These are phyloP conservation scores for Parasarocladium wereldwijsianum DNA, from an alignment of 2,329 filamentous ascomycete genomes.

Conservation along the genomic window DNA sequence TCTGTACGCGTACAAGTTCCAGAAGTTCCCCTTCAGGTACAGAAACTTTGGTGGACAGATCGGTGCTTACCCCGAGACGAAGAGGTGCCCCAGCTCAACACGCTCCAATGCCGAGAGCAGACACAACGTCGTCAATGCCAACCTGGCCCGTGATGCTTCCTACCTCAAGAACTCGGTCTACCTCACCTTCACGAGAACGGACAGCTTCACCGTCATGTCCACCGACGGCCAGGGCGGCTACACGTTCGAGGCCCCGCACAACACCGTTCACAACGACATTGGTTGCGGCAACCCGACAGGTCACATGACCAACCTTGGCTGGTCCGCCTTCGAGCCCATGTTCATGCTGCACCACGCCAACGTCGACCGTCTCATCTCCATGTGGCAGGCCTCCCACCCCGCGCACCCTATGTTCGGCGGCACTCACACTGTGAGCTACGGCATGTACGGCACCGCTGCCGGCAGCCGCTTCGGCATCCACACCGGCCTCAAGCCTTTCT, in stretches of 20 bases:
- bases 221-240: constrained; percentile 18
- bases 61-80: constrained; percentile 13
- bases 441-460: constrained; percentile 24
- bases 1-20: constrained; percentile 35
- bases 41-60: constrained; percentile 22
- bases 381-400: constrained; percentile 30
- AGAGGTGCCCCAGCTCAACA: constrained; percentile 25
- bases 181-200: constrained; percentile 18
- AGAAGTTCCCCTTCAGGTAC: constrained; percentile 17
- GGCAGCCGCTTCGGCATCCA: constrained; percentile 24
- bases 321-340: constrained; percentile 29
- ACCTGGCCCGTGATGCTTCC: constrained; percentile 21
- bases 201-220: constrained; percentile 19
- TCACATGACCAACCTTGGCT: constrained; percentile 23
- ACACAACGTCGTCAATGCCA: constrained; percentile 21
- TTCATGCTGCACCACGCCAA: constrained; percentile 40
- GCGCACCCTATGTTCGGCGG: constrained; percentile 17
- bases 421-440: constrained; percentile 16
- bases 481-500: constrained; percentile 36
- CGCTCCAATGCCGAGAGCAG: constrained; percentile 17
- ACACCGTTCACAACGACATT: constrained; percentile 23
- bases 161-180: constrained; percentile 10
- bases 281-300: constrained; percentile 22
- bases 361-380: constrained; percentile 48
- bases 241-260: constrained; percentile 21